Base-by-base conservation (phyloP, 179 eudicot species). In the Sideroxylon spinosum region DNA sequence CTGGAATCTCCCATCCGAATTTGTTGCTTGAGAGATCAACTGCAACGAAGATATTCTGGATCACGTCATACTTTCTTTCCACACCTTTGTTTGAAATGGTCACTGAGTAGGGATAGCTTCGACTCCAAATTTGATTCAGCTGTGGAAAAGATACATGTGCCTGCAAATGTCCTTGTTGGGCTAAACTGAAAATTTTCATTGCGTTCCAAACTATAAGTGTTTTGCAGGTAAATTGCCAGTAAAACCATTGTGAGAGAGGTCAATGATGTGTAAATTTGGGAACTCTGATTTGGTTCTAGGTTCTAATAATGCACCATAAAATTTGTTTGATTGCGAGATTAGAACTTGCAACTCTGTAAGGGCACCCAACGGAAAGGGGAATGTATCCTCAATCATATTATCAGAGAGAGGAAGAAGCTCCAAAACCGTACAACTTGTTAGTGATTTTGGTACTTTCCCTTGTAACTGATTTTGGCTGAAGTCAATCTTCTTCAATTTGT, bases 11-110 rank as follows among this genome's bases (percentile, higher is more conserved):
- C n/a, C 87, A 86, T 25, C 72, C 32, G 22, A 86, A 79, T 16
- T 59, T 76, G 32, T 86, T 87, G 61, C 64, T 76, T 49, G 87
- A 87, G 26, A 87, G 75, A 81, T 84, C 88, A 53, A 89, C 26
- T 0, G 77, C 80, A 64, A 49, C 62, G 55, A 83, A 73, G 5
- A 78, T 57, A n/a, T 57, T 76, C 1, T 75, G 11, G 52, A 87
- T 80, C 78, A 79, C 64, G 44, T 4, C 29, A 28, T 77, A 77
- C 37, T 46, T 32, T 9, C 49, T 65, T 44, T 77, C 53, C 7
- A 50, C 77, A 2, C 90, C 90, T 81, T 87, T 85, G 71, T 68
- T 80, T 20, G 79, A 74, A 26, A 80, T 64, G n/a, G 73, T 80
- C 20, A 84, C 66, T 9, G 56, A 10, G 22, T 78, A 52, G 7